Percentiles rank a stretch among this genome's conserved stretches.
Evolutionary conservation across 805 yeast genomes (phyloP).

Genomic region (Torulaspora indica): DNA sequence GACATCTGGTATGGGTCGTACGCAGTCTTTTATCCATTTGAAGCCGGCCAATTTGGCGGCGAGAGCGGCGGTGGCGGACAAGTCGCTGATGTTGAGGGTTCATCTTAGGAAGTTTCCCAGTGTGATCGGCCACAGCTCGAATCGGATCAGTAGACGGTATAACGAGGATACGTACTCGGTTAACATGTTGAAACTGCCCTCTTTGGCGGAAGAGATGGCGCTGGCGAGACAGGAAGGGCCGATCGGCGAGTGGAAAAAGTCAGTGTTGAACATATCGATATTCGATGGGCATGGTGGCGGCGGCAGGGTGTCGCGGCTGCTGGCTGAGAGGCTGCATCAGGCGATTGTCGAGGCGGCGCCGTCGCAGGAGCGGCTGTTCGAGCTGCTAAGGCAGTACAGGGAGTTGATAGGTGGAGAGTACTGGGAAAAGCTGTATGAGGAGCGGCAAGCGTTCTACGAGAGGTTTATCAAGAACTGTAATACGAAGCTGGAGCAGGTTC

Average conservation of each 20-base stretch:
- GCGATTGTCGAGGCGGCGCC: conserved; percentile 45
- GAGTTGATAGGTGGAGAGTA: conserved; percentile 68
- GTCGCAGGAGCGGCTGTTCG: conserved; percentile 36
- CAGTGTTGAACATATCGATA: conserved; percentile 64
- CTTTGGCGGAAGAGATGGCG: conserved; percentile 27
- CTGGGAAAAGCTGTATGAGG: conserved; percentile 73
- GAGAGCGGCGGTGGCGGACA: neutral
- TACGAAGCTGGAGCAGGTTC: conserved; percentile 34
- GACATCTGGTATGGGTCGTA: conserved; percentile 18
- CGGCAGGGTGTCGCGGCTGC: conserved; percentile 56
- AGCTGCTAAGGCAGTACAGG: conserved; percentile 51
- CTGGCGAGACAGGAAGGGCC: conserved; percentile 15
- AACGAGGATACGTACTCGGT: conserved; percentile 83
- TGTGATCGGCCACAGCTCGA: conserved; percentile 67
- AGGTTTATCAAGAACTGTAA: conserved; percentile 34
- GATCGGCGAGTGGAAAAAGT: conserved; percentile 8
- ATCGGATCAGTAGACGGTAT: conserved; percentile 66
- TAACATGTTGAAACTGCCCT: conserved; percentile 50
- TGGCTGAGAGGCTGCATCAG: conserved; percentile 49
- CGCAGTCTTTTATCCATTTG: conserved; percentile 24
- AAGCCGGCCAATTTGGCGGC: conserved; percentile 21
- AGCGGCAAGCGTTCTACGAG: conserved; percentile 37
- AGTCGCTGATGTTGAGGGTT: conserved; percentile 21
- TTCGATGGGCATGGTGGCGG: conserved; percentile 96
- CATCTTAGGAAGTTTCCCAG: conserved; percentile 32